A percentile compares a stretch with the other conserved stretches of the same genome.
Conservation (phyloP, 352 stramenopile species). For the Globisporangium ultimum region DNA sequence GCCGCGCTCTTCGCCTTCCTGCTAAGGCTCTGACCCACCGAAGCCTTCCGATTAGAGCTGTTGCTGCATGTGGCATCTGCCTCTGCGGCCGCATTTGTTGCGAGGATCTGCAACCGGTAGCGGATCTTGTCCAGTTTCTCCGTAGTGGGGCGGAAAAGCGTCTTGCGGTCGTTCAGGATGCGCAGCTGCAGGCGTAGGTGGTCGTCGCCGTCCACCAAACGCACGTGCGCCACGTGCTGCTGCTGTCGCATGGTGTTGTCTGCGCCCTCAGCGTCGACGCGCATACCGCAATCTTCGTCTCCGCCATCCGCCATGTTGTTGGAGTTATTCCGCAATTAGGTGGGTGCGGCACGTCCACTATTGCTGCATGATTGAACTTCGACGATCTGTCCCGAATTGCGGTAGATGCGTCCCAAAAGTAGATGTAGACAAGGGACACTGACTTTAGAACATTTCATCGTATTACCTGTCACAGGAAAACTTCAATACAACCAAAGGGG, state of each 20-base stretch:
- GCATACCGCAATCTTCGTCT: too few species aligned
- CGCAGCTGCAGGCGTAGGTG: conserved; percentile 50
- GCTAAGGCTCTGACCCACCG: background rate
- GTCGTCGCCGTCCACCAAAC: conserved; percentile 31
- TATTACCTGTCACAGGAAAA: too few species aligned
- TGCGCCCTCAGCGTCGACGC: too few species aligned
- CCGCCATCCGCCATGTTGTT: too few species aligned
- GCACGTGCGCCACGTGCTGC: conserved; percentile 44
- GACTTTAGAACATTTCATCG: too few species aligned
- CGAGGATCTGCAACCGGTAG: conserved; percentile 56
- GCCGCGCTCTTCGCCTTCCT: conserved; percentile 1
- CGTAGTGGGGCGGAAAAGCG: conserved; percentile 31
- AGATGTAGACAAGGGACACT: too few species aligned
- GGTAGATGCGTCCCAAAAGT: too few species aligned
- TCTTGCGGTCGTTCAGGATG: conserved; percentile 47
- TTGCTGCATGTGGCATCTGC: background rate
- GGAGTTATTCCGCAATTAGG: too few species aligned
- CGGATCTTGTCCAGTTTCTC: conserved; percentile 59
- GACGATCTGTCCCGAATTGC: too few species aligned
- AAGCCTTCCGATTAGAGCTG: background rate
- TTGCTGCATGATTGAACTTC: too few species aligned
- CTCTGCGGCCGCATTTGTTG: conserved; percentile 12
- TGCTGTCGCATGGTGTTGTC: background rate
- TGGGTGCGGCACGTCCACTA: too few species aligned
- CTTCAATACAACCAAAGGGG: too few species aligned